phyloP scores from a whole-genome alignment of 2,329 filamentous ascomycete species.

The Fusarium sp. region DNA sequence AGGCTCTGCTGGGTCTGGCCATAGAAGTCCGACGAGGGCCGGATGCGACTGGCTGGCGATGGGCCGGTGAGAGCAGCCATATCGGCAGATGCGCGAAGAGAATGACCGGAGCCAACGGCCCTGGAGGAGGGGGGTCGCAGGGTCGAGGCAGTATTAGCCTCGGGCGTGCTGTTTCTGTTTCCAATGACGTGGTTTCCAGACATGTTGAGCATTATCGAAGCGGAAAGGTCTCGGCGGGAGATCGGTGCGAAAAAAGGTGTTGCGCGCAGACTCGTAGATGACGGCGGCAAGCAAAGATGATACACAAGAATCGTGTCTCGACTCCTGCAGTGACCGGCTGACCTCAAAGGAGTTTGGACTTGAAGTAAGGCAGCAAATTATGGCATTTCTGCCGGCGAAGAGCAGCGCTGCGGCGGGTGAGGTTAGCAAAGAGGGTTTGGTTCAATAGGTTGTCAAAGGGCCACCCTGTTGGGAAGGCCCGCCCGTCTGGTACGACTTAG shows the following conservation, averaged over 20 bases:
- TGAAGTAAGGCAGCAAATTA: constrained; percentile 44
- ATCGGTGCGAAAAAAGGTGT: constrained; percentile 14
- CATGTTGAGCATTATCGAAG: constrained; percentile 65
- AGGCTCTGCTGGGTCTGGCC: constrained; percentile 78
- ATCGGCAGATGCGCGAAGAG: constrained; percentile 94
- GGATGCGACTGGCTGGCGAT: constrained; percentile 80
- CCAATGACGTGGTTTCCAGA: constrained; percentile 76
- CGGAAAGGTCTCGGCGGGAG: constrained; percentile 11
- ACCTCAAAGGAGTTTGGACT: constrained; percentile 75
- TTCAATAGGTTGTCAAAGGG: constrained; percentile 1
- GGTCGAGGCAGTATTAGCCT: constrained; percentile 83
- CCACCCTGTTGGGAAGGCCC: constrained; percentile 13
- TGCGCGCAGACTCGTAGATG: constrained; percentile 33
- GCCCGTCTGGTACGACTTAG: constrained; percentile 29
- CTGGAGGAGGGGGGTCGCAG: constrained; percentile 86
- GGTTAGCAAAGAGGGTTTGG: constrained; percentile 32
- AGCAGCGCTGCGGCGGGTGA: constrained; percentile 30
- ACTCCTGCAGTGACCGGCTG: constrained; percentile 87
- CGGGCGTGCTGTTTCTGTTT: constrained; percentile 97
- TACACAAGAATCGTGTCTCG: constrained; percentile 45
- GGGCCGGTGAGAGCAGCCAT: constrained; percentile 83
- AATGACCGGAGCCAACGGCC: constrained; percentile 80
- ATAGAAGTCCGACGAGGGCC: constrained; percentile 95
- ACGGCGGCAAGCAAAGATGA: constrained; percentile 30
- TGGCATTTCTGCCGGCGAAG: constrained; percentile 46